Percentiles rank a stretch among this genome's conserved stretches.
Evolutionary conservation across 2,329 filamentous ascomycete genomes (phyloP).

Genomic region (Lomentospora prolificans): DNA sequence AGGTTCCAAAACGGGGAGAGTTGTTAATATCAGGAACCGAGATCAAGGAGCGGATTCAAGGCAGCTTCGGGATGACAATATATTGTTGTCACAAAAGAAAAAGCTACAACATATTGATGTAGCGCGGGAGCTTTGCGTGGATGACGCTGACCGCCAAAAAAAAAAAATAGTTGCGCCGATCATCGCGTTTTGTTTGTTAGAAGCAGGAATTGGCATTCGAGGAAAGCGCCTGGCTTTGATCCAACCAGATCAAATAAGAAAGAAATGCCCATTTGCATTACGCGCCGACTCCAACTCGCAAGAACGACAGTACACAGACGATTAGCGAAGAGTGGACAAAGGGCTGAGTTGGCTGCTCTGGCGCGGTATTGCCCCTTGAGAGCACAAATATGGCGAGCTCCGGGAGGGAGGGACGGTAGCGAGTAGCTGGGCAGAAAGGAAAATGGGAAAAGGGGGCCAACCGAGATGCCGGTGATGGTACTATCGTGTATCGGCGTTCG

Average conservation of each 20-base stretch:
- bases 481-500: conserved; percentile 4
- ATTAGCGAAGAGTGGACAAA: too few species aligned
- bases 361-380: neutral
- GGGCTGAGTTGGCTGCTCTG: too few species aligned
- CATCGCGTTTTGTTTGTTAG: too few species aligned
- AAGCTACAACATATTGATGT: neutral
- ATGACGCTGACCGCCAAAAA: too few species aligned
- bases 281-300: too few species aligned
- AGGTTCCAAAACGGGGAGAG: neutral
- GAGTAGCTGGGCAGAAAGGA: neutral
- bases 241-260: too few species aligned
- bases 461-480: neutral
- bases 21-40: neutral
- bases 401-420: conserved; percentile 2
- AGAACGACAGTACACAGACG: too few species aligned
- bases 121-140: neutral
- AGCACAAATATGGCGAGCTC: neutral
- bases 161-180: too few species aligned
- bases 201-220: too few species aligned
- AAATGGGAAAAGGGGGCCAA: neutral
- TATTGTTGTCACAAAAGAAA: neutral
- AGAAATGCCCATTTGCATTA: too few species aligned
- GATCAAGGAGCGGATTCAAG: neutral
- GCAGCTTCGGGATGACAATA: neutral
- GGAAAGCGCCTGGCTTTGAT: too few species aligned